Conservation (phyloP, 805 yeast genomes). For the Myxozyma nipponensis region DNA sequence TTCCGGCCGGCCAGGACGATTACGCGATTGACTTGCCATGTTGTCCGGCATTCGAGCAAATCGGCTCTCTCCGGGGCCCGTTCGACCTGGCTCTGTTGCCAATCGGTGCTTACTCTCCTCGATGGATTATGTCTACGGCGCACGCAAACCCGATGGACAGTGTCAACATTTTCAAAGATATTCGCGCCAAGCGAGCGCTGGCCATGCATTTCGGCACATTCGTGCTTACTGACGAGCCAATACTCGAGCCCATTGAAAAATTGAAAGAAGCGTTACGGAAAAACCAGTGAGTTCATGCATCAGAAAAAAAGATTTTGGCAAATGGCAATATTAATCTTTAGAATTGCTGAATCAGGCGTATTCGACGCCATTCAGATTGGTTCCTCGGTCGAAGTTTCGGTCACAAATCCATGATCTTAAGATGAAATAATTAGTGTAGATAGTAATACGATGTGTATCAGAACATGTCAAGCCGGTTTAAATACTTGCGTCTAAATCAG, state of each 20-base stretch:
- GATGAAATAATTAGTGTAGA: too few species aligned
- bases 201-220: conserved; percentile 25
- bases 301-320: too few species aligned
- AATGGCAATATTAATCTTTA: background rate
- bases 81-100: conserved; percentile 22
- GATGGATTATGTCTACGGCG: conserved; percentile 22
- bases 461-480: too few species aligned
- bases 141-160: conserved; percentile 20
- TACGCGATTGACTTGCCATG: conserved; percentile 16
- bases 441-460: too few species aligned
- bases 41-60: conserved; percentile 21
- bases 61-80: conserved; percentile 21
- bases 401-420: too few species aligned
- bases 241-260: conserved; percentile 18
- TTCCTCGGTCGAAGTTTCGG: conserved; percentile 8
- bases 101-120: conserved; percentile 25
- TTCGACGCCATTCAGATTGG: conserved; percentile 16
- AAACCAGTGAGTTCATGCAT: conserved; percentile 8
- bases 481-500: background rate
- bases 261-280: conserved; percentile 13
- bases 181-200: conserved; percentile 15
- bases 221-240: conserved; percentile 19
- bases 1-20: conserved; percentile 12
- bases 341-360: conserved; percentile 11
- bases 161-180: conserved; percentile 17